phyloP scores from a whole-genome alignment of 1,284 basidiomycete genomes.

The Termitomyces sp. region DNA sequence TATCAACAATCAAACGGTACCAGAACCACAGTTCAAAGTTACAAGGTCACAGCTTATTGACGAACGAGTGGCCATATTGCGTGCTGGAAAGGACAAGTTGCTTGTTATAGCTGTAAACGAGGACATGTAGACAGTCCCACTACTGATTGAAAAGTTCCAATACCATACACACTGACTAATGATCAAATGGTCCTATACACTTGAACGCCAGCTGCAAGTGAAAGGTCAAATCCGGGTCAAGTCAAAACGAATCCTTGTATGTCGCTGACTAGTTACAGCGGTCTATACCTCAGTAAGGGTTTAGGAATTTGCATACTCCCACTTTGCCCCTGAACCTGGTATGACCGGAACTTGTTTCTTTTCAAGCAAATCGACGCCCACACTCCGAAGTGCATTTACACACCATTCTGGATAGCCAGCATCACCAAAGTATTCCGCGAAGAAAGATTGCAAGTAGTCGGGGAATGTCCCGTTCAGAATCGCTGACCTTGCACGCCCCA shows the following conservation, averaged over 20 bases:
- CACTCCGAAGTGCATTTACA: conserved; percentile 51
- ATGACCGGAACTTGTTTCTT: background rate
- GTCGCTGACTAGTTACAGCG: background rate
- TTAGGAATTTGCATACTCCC: too few relatives aligned
- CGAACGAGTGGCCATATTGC: conserved; percentile 58
- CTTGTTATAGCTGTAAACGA: conserved; percentile 45
- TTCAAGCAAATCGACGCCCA: conserved; percentile 15
- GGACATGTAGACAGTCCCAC: background rate
- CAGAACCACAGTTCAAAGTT: conserved; percentile 38
- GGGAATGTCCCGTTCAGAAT: conserved; percentile 75
- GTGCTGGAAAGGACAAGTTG: conserved; percentile 73
- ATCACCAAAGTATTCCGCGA: conserved; percentile 64
- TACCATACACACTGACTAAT: background rate
- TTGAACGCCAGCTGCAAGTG: background rate
- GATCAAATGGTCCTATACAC: background rate
- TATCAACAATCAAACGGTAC: conserved; percentile 38
- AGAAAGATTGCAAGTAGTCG: conserved; percentile 68
- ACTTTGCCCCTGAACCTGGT: too few relatives aligned
- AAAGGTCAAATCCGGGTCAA: background rate
- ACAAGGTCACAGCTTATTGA: conserved; percentile 54
- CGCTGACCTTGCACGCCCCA: conserved; percentile 74
- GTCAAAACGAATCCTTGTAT: background rate
- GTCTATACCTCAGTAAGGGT: too few relatives aligned
- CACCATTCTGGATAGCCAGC: conserved; percentile 78
- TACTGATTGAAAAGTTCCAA: background rate